phyloP scores from a whole-genome alignment of 352 stramenopile species.

The Globisporangium nunn region DNA sequence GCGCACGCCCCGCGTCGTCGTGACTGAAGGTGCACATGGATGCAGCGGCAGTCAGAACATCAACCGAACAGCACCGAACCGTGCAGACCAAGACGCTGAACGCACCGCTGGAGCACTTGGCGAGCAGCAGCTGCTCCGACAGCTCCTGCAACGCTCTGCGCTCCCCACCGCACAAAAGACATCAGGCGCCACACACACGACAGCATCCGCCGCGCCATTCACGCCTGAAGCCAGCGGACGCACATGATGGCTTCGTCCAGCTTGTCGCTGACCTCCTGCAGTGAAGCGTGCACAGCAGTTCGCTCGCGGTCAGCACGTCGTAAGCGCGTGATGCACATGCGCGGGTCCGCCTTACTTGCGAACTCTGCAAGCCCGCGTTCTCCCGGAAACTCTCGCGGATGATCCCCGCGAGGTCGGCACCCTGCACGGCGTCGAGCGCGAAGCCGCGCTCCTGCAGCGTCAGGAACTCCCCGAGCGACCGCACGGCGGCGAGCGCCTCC shows the following conservation, averaged over 20 bases:
- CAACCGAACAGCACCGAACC: background rate
- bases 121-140: slow-evolving; percentile 54
- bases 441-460: slow-evolving; percentile 35
- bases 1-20: slow-evolving; percentile 51
- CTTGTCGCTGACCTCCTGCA: slow-evolving; percentile 32
- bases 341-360: slow-evolving; percentile 18
- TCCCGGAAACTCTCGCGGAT: slow-evolving; percentile 40
- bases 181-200: background rate
- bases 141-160: slow-evolving; percentile 49
- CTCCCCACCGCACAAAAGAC: no score
- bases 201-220: background rate
- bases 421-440: slow-evolving; percentile 14
- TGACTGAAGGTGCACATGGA: slow-evolving; percentile 27
- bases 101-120: slow-evolving; percentile 68
- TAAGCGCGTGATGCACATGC: background rate
- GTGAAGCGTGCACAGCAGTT: background rate
- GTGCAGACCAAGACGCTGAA: background rate
- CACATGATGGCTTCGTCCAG: slow-evolving; percentile 68
- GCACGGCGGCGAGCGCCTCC: slow-evolving; percentile 19
- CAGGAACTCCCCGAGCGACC: slow-evolving; percentile 36
- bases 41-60: background rate
- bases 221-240: background rate
- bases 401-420: slow-evolving; percentile 26
- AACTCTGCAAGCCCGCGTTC: slow-evolving; percentile 26
- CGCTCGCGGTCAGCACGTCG: background rate